These are phyloP conservation scores for Phylloporus gajari DNA, from an alignment of 1,284 basidiomycete species.

Conservation along the genomic window DNA sequence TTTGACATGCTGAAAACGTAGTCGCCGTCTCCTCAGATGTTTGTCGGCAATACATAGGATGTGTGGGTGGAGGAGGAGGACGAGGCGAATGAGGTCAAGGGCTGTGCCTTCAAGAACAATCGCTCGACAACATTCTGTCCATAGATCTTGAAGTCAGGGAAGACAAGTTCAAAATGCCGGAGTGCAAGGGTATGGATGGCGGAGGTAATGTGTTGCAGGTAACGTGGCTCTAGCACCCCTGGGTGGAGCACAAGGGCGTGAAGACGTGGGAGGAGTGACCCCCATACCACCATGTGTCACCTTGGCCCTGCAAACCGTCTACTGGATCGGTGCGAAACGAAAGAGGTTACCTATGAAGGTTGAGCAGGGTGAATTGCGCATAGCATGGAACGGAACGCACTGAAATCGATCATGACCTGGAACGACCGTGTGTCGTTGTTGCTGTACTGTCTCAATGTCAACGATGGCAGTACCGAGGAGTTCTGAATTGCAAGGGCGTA, in stretches of 20 bases:
- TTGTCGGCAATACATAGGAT: slow-evolving; percentile 15
- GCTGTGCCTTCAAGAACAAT: slow-evolving; percentile 32
- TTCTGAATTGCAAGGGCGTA: slow-evolving; percentile 23
- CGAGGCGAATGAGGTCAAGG: not conserved
- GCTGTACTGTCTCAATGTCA: slow-evolving; percentile 41
- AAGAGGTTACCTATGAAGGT: slow-evolving; percentile 42
- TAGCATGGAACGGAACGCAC: slow-evolving; percentile 39
- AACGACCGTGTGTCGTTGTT: slow-evolving; percentile 42
- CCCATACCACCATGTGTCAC: slow-evolving; percentile 3
- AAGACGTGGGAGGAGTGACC: slow-evolving; percentile 31
- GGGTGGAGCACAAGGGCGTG: slow-evolving; percentile 44
- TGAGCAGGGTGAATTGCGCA: slow-evolving; percentile 37
- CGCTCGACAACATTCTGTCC: slow-evolving; percentile 39
- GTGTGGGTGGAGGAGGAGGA: slow-evolving; percentile 18
- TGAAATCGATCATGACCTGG: slow-evolving; percentile 43
- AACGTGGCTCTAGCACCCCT: slow-evolving; percentile 44
- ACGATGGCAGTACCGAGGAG: slow-evolving; percentile 37
- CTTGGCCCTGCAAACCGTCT: slow-evolving; percentile 15
- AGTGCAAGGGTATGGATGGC: slow-evolving; percentile 33
- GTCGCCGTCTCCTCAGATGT: slow-evolving; percentile 21
- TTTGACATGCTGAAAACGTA: slow-evolving; percentile 39
- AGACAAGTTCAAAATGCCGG: slow-evolving; percentile 46
- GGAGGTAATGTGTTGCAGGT: slow-evolving; percentile 40
- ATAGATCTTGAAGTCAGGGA: slow-evolving; percentile 42
- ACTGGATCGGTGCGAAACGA: slow-evolving; percentile 34